Evolutionary conservation across 495 filamentous ascomycete genomes (phyloP).

Genomic region (Neurospora sp.): DNA sequence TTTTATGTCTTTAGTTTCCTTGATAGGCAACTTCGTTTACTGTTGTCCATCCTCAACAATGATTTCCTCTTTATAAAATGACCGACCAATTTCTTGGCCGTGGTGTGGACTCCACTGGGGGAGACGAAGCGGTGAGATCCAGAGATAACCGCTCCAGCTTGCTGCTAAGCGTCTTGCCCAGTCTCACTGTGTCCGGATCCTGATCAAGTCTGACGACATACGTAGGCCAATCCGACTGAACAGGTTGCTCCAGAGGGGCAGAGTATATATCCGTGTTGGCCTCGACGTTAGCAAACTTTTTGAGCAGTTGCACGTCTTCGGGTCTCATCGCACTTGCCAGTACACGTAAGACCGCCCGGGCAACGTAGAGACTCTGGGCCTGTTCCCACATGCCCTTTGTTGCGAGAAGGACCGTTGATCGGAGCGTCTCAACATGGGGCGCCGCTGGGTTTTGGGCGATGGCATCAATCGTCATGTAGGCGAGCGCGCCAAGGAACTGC

Average conservation of each 20-base stretch:
- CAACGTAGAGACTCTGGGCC: slow-evolving; percentile 18
- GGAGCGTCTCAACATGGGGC: slow-evolving; percentile 13
- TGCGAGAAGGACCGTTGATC: slow-evolving; percentile 24
- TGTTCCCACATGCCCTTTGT: slow-evolving; percentile 31
- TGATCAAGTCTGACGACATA: slow-evolving; percentile 10
- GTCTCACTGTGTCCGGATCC: slow-evolving; percentile 3
- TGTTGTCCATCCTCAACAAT: not conserved
- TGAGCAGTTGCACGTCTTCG: slow-evolving; percentile 14
- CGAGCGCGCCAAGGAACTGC: slow-evolving; percentile 23
- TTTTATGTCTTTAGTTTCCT: not conserved
- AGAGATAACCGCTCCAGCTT: slow-evolving; percentile 7
- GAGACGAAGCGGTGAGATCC: slow-evolving; percentile 2
- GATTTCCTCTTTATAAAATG: not conserved
- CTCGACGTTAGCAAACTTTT: slow-evolving; percentile 13
- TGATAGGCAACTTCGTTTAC: not conserved
- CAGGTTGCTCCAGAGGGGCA: slow-evolving; percentile 14
- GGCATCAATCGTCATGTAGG: slow-evolving; percentile 19
- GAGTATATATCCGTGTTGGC: slow-evolving; percentile 4
- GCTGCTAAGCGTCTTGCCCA: slow-evolving; percentile 6
- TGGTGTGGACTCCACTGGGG: not conserved
- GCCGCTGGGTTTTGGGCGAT: slow-evolving; percentile 8
- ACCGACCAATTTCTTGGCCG: not conserved
- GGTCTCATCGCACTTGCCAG: slow-evolving; percentile 13
- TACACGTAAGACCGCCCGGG: slow-evolving; percentile 12
- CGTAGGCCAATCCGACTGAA: slow-evolving; percentile 16